These are phyloP conservation scores for Funneliformis geosporum DNA, from an alignment of 192 early-diverging fungal genomes.

Conservation along the genomic window DNA sequence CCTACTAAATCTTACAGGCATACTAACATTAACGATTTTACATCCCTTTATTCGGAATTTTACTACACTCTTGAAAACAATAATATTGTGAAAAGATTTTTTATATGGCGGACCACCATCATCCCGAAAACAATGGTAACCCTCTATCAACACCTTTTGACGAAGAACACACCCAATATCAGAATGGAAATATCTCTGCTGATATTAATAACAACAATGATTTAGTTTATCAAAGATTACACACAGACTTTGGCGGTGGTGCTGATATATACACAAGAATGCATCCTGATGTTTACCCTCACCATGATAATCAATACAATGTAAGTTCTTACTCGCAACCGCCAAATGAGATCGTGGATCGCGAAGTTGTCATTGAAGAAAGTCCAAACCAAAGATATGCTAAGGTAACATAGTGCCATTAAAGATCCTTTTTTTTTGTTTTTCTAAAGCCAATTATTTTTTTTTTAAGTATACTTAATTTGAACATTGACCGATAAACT, in stretches of 20 bases:
- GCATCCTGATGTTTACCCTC: background rate
- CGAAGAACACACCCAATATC: background rate
- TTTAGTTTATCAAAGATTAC: background rate
- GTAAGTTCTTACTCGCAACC: background rate
- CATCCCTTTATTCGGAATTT: too few species aligned
- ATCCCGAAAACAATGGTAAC: conserved; percentile 17
- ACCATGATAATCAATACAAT: background rate
- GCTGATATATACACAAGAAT: background rate
- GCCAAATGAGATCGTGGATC: conserved; percentile 51
- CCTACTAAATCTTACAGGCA: too few species aligned
- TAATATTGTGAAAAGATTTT: conserved; percentile 3
- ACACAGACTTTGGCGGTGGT: too few species aligned
- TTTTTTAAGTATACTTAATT: background rate
- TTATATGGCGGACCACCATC: conserved; percentile 24
- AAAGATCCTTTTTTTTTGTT: conserved; percentile 17
- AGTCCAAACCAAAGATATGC: conserved; percentile 55
- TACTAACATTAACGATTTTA: too few species aligned
- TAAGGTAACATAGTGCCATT: conserved; percentile 36
- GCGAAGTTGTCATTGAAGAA: conserved; percentile 58
- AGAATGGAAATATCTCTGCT: background rate
- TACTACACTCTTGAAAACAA: background rate
- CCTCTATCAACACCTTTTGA: background rate
- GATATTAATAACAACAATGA: background rate
- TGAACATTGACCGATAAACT: background rate
- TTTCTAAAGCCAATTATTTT: background rate